Evolutionary conservation across 805 yeast genomes (phyloP), one percentile per base, ranked within the genome.

Genomic region (Cyberlindnera nakhonratchasimensis): DNA sequence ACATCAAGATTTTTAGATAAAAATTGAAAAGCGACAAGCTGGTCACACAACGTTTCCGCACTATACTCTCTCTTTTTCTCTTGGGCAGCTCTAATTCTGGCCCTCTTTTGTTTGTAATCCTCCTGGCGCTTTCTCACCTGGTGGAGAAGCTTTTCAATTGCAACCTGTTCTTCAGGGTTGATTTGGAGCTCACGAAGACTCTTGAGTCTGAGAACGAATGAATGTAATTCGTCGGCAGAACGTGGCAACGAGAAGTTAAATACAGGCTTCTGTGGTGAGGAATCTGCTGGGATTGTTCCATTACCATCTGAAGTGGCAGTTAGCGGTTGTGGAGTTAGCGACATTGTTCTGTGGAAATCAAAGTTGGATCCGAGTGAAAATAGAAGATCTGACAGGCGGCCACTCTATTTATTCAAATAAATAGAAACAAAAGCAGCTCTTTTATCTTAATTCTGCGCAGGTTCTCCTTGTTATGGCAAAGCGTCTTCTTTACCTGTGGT

Each of bases 1-100:
- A 86, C 61, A 55, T 80, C 85, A 45, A 81, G 50, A 58, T 84
- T 87, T 51, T 71, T 77, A 2, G 87, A 75, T 30, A 86, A 61
- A 14, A 83, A 55, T 55, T 84, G 86, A 39, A 84, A 70, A 0
- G 82, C 82, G 14, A 77, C 61, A 17, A 86, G 58, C 58, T 86
- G 95, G 44, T 75, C 72, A 33, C 70, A 64, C 38, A 86, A 62
- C 13, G 79, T 53, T 3, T 63, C 69, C 6, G 64, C 48, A 51
- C 80, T 77, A 29, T 77, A 68, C 56, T 16, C 46, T 53, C 41
- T 60, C 55, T 18, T 52, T 11, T 43, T 37, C 12, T 42, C 35
- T 12, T 41, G 37, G 34, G 69, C 66, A 7, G 6, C 32, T 14
- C 29, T 30, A 12, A 74, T 33, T 18, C 54, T 53, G 3, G 54